Evolutionary conservation across 208 protist genomes (phyloP).

Genomic region (Eutreptiella sp.): DNA sequence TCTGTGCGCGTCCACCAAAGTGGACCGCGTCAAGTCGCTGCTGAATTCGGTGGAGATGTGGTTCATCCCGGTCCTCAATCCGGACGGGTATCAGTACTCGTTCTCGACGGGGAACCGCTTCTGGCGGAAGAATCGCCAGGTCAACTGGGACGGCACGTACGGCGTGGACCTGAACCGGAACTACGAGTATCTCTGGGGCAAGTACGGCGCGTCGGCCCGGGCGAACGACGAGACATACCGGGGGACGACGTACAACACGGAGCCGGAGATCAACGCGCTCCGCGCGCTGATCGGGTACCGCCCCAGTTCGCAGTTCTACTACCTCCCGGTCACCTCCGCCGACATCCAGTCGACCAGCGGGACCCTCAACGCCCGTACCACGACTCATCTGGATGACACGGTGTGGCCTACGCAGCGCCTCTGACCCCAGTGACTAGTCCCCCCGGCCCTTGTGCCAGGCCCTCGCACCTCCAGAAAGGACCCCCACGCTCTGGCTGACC

Average conservation of each 20-base stretch:
- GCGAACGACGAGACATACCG: conserved; percentile 36
- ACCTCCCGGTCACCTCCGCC: too few species aligned
- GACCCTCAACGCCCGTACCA: too few species aligned
- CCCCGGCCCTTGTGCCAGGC: too few species aligned
- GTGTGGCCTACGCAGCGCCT: too few species aligned
- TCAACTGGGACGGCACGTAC: conserved; percentile 4
- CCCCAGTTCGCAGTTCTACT: too few species aligned
- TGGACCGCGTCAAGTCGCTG: conserved; percentile 3
- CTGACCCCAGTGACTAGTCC: too few species aligned
- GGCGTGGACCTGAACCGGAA: conserved; percentile 43
- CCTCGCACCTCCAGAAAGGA: too few species aligned
- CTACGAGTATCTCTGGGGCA: conserved; percentile 33
- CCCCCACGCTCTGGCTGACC: too few species aligned
- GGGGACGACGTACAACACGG: conserved; percentile 26
- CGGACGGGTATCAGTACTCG: conserved; percentile 39
- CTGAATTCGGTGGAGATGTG: conserved; percentile 26
- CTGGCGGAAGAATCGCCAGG: conserved; percentile 40
- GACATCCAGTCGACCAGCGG: too few species aligned
- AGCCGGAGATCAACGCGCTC: conserved; percentile 28
- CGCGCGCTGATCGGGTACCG: conserved; percentile 1
- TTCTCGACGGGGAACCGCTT: conserved; percentile 33
- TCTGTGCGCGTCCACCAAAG: too few species aligned
- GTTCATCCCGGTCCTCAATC: conserved; percentile 36
- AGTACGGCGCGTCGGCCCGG: conserved; percentile 15
- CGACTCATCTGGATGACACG: too few species aligned